Evolutionary conservation across 495 filamentous ascomycete genomes (phyloP).

Genomic region (Mycothermus thermophilus): DNA sequence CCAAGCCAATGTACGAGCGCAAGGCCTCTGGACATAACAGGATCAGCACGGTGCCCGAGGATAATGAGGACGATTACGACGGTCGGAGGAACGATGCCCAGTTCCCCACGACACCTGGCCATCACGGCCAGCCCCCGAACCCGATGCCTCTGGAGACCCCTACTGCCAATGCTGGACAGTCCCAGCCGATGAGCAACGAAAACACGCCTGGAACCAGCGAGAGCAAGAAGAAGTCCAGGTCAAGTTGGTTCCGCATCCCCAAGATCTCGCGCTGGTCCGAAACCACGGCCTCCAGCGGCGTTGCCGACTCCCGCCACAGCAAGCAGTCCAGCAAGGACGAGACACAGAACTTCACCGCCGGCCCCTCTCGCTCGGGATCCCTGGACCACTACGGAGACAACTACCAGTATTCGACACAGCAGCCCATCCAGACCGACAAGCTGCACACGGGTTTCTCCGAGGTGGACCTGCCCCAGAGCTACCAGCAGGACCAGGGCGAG

Average conservation of each 20-base stretch:
- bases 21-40: constrained; percentile 59
- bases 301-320: constrained; percentile 38
- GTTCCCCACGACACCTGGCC: constrained; percentile 35
- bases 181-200: constrained; percentile 31
- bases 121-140: constrained; percentile 40
- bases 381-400: constrained; percentile 48
- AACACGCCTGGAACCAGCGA: constrained; percentile 45
- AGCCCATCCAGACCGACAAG: constrained; percentile 44
- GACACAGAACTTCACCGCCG: constrained; percentile 17
- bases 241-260: constrained; percentile 78
- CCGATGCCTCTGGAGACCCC: constrained; percentile 61
- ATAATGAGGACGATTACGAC: constrained; percentile 55
- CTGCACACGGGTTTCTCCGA: constrained; percentile 53
- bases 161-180: constrained; percentile 36
- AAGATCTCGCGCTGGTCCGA: constrained; percentile 96
- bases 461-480: constrained; percentile 22
- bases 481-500: constrained; percentile 7
- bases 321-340: constrained; percentile 33
- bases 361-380: constrained; percentile 56
- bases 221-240: constrained; percentile 74
- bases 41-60: constrained; percentile 79
- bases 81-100: constrained; percentile 31
- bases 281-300: constrained; percentile 65
- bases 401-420: constrained; percentile 47
- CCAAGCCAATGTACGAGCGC: constrained; percentile 45